A percentile compares a stretch with the other conserved stretches of the same genome.
Evolutionary conservation across 208 protist genomes (phyloP).

Genomic region (Phytomonas francai): DNA sequence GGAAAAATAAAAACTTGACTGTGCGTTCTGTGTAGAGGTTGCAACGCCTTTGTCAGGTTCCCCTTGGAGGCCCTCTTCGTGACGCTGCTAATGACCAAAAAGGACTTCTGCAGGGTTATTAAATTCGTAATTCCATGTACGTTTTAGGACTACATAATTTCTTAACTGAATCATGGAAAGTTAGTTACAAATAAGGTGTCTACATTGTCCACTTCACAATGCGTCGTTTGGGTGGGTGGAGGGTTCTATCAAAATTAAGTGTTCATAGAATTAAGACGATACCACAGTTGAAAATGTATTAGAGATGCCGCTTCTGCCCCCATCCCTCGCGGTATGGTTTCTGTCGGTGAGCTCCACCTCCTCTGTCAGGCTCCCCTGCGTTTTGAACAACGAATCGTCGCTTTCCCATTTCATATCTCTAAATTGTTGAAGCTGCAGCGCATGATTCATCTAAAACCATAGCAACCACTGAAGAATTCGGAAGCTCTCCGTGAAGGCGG

Average conservation of each 20-base stretch:
- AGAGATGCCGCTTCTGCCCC: background rate
- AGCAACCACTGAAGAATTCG: background rate
- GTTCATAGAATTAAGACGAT: background rate
- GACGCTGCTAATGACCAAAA: constrained; percentile 10
- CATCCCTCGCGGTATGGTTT: background rate
- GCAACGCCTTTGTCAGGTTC: background rate
- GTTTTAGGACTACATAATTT: constrained; percentile 64
- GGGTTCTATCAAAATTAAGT: background rate
- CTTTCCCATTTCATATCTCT: background rate
- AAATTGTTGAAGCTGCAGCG: background rate
- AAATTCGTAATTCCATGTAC: constrained; percentile 71
- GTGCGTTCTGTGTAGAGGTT: background rate
- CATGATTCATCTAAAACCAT: background rate
- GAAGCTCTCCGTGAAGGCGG: background rate
- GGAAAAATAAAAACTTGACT: background rate
- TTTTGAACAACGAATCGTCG: background rate
- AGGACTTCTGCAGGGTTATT: constrained; percentile 39
- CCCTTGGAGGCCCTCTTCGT: background rate
- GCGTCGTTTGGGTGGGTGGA: background rate
- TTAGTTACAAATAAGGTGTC: background rate
- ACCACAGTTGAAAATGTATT: background rate
- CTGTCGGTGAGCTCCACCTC: background rate
- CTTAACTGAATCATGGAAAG: constrained; percentile 68
- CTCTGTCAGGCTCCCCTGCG: background rate
- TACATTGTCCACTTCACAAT: background rate